Base-by-base conservation (phyloP, 2,329 filamentous ascomycete genomes). In the Fusarium liriodendri region DNA sequence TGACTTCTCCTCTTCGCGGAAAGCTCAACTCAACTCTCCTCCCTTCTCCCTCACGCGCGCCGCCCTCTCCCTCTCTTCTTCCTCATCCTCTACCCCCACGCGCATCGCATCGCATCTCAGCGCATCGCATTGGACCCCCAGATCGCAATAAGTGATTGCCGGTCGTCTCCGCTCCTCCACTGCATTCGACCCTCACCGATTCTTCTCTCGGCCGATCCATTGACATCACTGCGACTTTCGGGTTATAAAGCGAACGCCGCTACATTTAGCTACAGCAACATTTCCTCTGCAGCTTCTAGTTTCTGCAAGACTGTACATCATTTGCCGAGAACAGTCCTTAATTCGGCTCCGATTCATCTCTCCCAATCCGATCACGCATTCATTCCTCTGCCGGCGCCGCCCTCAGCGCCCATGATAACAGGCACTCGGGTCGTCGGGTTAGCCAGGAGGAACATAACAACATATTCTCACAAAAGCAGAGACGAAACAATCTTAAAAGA, bases 361-460 rank as follows among this genome's bases (percentile, higher is more conserved):
- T 42, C 35, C 40, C 37, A n/a, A 40, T 54, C 63, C 50, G 57
- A 68, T 64, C 54, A 25, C 20, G 52, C 38, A 60, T 33, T 62
- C 55, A 22, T 57, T 29, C n/a, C 65, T 47, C 40, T 54, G 67
- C 45, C 61, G 70, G 40, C 70, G 62, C 63, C 65, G 72, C 40
- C 20, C 27, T 22, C 29, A 38, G 71, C 62, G 54, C 72, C 57
- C 65, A 77, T 77, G 76, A 72, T 69, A 70, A 55, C 58, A 70
- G 66, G 60, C 66, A 54, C 68, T 61, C 68, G 50, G 63, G 59
- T 72, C 66, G 52, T 65, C 66, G 69, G 67, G 59, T 63, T 64
- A 63, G 47, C 65, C 62, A 74, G 69, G 67, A 77, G 72, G 68
- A 68, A 68, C 47, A 75, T 63, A 69, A 61, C 71, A 47, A 68